Base-by-base conservation (phyloP, 108 stramenopile species). In the Nitzschia sp. region DNA sequence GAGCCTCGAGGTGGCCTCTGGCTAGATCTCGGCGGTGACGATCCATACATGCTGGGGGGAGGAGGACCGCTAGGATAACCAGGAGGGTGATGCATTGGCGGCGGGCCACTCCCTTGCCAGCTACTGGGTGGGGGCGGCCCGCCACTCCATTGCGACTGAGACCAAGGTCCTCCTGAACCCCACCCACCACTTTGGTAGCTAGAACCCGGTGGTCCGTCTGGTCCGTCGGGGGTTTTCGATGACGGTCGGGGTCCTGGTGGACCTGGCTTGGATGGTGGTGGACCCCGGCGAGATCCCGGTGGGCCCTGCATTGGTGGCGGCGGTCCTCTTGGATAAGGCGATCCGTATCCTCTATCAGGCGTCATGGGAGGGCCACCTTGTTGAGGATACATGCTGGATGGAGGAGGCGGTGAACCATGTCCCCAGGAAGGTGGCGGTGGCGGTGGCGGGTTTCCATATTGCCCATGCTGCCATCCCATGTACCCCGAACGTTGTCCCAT, bases 321-420 rank as follows among this genome's bases (percentile, higher is more conserved):
- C 11, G 71, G 71, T 15, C 66, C 74, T 33, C 74, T 19, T 38
- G 66, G 66, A 47, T 75, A 75, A 2, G 48, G 64, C 15, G 58
- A 59, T 27, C 70, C 65, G 47, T 78, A 71, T 5, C 46, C 60
- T 27, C 77, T 70, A 48, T 78, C 77, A 23, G 70, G 77, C 21
- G 69, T 65, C 77, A 78, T 78, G 2, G 77, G 30, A 23, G 76
- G 77, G 0, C 65, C 70, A n/a, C 69, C 69, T 23, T 56, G 67
- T 68, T 68, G 72, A 42, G 29, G 54, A 27, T 70, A 70, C 68
- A 74, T 70, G 30, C 66, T 5, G 5, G 59, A 60, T 2, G 78
- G 74, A 13, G 77, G 71, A 25, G 73, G 79, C 4, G 70, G 56
- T 18, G 57, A 64, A 0, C 67, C 66, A 30, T 67, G 77, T 1